Percentiles rank a stretch among this genome's conserved stretches.
phyloP scores from a whole-genome alignment of 371 early-diverging fungal genomes.

The Catenaria anguillulae region DNA sequence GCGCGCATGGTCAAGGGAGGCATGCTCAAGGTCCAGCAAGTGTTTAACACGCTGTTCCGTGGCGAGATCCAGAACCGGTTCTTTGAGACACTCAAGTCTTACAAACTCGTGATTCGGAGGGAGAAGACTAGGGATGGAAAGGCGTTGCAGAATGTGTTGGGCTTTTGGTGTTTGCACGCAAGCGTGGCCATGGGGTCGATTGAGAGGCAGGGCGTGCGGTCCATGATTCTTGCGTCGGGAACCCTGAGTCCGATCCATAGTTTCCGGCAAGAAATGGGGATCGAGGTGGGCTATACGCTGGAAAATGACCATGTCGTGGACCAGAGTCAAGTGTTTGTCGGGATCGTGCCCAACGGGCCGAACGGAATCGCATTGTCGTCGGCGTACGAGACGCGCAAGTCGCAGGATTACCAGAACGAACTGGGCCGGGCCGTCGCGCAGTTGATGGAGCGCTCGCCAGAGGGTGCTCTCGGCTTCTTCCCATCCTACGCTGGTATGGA shows the following conservation, averaged over 20 bases:
- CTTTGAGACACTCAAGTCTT: not conserved
- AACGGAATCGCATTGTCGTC: conserved; percentile 9
- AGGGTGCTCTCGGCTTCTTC: conserved; percentile 41
- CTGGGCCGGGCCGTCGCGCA: conserved; percentile 22
- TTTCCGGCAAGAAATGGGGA: conserved; percentile 22
- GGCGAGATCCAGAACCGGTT: not conserved
- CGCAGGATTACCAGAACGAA: conserved; percentile 16
- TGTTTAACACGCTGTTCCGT: not conserved
- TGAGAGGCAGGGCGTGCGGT: conserved; percentile 10
- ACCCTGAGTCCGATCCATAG: conserved; percentile 27
- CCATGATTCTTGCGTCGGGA: conserved; percentile 21
- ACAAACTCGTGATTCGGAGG: not conserved
- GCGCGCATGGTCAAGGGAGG: not conserved
- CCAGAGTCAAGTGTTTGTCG: conserved; percentile 17
- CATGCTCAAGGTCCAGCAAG: not conserved
- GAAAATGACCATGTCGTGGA: conserved; percentile 32
- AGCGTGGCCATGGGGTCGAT: conserved; percentile 21
- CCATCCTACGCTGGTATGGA: conserved; percentile 36
- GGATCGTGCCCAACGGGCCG: conserved; percentile 8
- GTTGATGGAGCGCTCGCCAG: conserved; percentile 19
- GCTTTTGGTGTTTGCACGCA: conserved; percentile 24
- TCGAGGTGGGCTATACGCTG: conserved; percentile 20
- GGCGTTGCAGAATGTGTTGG: too few species aligned
- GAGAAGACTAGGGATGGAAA: not conserved
- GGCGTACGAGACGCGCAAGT: conserved; percentile 16